A percentile compares a stretch with the other conserved stretches of the same genome.
Conservation (phyloP, 202 grass and related monocot genomes). For the Panicum virgatum region DNA sequence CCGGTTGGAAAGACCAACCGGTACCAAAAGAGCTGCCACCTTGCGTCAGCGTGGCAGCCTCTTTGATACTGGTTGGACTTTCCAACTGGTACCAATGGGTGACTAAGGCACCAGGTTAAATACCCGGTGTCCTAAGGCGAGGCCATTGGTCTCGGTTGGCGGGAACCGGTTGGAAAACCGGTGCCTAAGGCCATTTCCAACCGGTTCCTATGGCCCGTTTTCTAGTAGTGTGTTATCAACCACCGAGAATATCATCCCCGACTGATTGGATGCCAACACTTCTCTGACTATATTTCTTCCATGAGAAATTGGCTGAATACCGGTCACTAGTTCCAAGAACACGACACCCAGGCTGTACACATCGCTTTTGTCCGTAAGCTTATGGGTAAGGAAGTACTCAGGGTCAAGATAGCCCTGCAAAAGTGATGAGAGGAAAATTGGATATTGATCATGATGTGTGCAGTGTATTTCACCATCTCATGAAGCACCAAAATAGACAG, state of each 20-base stretch:
- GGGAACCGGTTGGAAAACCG: no score
- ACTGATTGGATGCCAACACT: conserved; percentile 68
- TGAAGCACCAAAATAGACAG: neutral
- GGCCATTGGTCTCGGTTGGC: no score
- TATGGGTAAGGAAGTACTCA: conserved; percentile 97
- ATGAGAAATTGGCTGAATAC: conserved; percentile 97
- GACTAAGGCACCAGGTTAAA: no score
- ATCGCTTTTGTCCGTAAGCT: conserved; percentile 94
- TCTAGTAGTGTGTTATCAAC: no score
- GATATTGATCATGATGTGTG: neutral
- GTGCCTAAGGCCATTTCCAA: no score
- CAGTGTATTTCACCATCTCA: neutral
- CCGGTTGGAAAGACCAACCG: no score
- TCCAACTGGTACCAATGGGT: no score
- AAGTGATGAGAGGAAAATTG: neutral
- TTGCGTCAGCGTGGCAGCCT: no score
- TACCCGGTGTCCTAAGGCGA: no score
- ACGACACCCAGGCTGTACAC: conserved; percentile 98
- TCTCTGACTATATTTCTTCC: conserved; percentile 95
- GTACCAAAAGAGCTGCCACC: no score
- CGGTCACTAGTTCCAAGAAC: conserved; percentile 88
- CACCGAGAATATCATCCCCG: conserved; percentile 66
- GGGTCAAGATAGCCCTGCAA: conserved; percentile 98
- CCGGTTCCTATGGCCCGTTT: no score
- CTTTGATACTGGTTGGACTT: no score